phyloP scores from a whole-genome alignment of 495 filamentous ascomycete genomes.

The Tuber melanosporum region DNA sequence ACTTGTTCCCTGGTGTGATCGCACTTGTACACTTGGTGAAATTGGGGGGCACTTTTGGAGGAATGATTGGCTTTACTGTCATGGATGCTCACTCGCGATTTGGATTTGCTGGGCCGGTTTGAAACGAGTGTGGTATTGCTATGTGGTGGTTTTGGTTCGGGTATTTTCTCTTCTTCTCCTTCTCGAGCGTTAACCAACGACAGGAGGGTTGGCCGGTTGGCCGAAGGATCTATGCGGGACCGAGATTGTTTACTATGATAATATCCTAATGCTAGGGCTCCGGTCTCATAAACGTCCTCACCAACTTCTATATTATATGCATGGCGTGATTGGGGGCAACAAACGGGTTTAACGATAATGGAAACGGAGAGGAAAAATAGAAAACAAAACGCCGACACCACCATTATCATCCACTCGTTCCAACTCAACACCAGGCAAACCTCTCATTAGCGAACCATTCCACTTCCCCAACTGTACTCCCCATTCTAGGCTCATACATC shows the following conservation, averaged over 20 bases:
- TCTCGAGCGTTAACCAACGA: no score
- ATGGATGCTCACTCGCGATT: background rate
- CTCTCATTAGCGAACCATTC: constrained; percentile 91
- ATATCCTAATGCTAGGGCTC: no score
- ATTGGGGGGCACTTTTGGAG: background rate
- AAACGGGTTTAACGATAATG: background rate
- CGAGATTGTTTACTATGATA: no score
- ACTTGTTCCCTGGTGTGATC: no score
- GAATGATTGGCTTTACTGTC: background rate
- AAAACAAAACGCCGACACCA: background rate
- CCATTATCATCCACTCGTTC: no score
- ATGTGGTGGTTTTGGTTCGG: no score
- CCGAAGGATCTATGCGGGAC: no score
- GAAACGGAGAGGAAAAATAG: constrained; percentile 1
- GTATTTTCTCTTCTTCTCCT: background rate
- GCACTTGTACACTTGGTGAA: no score
- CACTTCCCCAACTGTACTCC: constrained; percentile 51
- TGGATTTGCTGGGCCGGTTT: background rate
- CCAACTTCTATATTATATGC: background rate
- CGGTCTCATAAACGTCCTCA: background rate
- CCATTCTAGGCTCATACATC: constrained; percentile 54
- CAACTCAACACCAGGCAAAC: constrained; percentile 77
- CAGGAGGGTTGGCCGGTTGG: no score
- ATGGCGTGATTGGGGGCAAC: background rate
- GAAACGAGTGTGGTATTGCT: background rate